Evolutionary conservation across 305 asterid genomes (phyloP), one percentile per base, ranked within the genome.

Genomic region (Andrographis paniculata): DNA sequence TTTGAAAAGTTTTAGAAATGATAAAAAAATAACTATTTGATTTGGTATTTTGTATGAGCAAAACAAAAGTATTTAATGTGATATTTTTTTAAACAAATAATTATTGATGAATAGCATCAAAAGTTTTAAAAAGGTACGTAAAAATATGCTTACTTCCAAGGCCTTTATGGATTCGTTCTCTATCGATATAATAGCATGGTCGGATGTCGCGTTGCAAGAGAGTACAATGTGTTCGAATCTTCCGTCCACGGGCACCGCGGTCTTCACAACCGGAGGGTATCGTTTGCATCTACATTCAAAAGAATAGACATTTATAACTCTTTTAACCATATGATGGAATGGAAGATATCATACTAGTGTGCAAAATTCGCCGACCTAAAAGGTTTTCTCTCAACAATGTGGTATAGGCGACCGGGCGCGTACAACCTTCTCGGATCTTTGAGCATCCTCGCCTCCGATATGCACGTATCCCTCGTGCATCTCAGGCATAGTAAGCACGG

Each of bases 391-490:
- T 80, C 95, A 15, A 87, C 92, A 52, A 87, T 79, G 75, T 87
- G 97, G 60, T 87, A 87, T 48, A 84, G 88, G 53, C 95, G 97
- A 28, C 97, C 97, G 1, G 97, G 95, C 40, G 95, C 95, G 60
- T 87, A 87, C 9, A 87, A 78, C 65, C 95, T 61, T 48, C 95
- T 80, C 41, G 85, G 85, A 60, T 87, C 97, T 72, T 75, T 84
- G 46, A 84, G 85, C 97, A 65, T 68, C 72, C 77, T 74, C 69
- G 71, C 88, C 67, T 87, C 94, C 4, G 92, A 45, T 60, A 77
- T 75, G 66, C 91, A 87, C 45, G 95, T 84, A 50, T 87, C 97
- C 68, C 73, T 73, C 86, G 79, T 72, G 79, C 97, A 87, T 56
- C 79, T 73, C 43, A 81, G 57, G 75, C 92, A 87, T 59, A 87